Evolutionary conservation across 2,329 filamentous ascomycete species (phyloP).

Genomic region (Blastomyces percursus): DNA sequence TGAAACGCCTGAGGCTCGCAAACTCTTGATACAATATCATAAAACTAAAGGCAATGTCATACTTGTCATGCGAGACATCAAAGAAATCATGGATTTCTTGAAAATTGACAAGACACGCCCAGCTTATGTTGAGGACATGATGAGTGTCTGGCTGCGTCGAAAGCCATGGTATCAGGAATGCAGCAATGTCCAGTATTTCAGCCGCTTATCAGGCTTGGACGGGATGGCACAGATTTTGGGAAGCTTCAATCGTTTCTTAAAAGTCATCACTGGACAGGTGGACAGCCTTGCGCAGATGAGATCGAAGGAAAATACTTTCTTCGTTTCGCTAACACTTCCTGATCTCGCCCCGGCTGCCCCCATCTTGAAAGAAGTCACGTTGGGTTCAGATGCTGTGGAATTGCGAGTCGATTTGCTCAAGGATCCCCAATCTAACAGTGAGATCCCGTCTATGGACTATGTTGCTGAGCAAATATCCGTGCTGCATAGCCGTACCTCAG

Average conservation of each 20-base stretch:
- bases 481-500: constrained; percentile 57
- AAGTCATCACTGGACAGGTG: constrained; percentile 53
- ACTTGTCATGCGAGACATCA: constrained; percentile 76
- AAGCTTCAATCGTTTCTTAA: constrained; percentile 64
- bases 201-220: constrained; percentile 49
- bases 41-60: constrained; percentile 72
- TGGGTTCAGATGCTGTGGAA: constrained; percentile 88
- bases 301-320: constrained; percentile 68
- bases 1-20: constrained; percentile 68
- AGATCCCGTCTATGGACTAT: constrained; percentile 58
- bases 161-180: constrained; percentile 86
- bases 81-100: constrained; percentile 79
- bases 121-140: constrained; percentile 86
- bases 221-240: constrained; percentile 45
- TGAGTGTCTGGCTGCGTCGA: constrained; percentile 76
- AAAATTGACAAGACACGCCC: constrained; percentile 81
- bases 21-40: constrained; percentile 62
- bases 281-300: constrained; percentile 46
- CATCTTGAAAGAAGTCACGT: constrained; percentile 58
- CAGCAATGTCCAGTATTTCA: constrained; percentile 90
- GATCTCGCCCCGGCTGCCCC: constrained; percentile 54
- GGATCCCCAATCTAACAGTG: constrained; percentile 50
- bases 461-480: constrained; percentile 72
- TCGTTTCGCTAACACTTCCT: constrained; percentile 80
- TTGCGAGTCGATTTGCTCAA: constrained; percentile 82